Evolutionary conservation across 2,329 filamentous ascomycete species (phyloP), one percentile per base, ranked within the genome.

Genomic region (Malbranchea cinnamomea): DNA sequence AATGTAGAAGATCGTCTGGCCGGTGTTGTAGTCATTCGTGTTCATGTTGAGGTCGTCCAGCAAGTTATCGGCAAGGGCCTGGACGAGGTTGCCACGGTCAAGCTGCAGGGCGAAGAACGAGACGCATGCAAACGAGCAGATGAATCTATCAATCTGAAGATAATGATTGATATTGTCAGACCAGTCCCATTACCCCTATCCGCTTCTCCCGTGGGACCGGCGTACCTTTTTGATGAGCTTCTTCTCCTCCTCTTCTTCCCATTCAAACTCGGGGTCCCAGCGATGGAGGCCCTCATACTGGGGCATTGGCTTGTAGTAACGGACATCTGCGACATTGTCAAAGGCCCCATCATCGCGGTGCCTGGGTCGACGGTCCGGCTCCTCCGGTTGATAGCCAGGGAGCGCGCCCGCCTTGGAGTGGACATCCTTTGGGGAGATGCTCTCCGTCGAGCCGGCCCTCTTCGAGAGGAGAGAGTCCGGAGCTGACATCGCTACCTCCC

Each of bases 61-160:
- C 42, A 78, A 59, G 41, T 71, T 68, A 44, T 77, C 73, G 2
- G 68, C 70, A 17, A 71, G 53, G 3, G 71, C 73, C 40, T 74
- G 73, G 32, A 43, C 47, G 8, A 78, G 53, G 42, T 78, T 78
- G 30, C 71, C 70, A 27, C 74, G 59, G 45, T 76, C 72, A 5
- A 77, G 53, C 43, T 77, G 70, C 4, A 77, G 56, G 0, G 68
- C 68, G 33, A 76, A 74, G 50, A 77, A 76, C 49, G 73, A 73
- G 18, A 73, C 37, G 34, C 67, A 71, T 32, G 49, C 49, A 39
- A 52, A 64, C 8, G 54, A 52, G 34, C 53, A 58, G 11, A 63
- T 44, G 4, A 52, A 47, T 36, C 46, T 43, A 32, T 63, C 59
- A 31, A 62, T 54, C 56, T 58, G 21, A 16, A 18, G 5, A 18